Conservation (phyloP, 768 basidiomycete species). For the Suillus subluteus region DNA sequence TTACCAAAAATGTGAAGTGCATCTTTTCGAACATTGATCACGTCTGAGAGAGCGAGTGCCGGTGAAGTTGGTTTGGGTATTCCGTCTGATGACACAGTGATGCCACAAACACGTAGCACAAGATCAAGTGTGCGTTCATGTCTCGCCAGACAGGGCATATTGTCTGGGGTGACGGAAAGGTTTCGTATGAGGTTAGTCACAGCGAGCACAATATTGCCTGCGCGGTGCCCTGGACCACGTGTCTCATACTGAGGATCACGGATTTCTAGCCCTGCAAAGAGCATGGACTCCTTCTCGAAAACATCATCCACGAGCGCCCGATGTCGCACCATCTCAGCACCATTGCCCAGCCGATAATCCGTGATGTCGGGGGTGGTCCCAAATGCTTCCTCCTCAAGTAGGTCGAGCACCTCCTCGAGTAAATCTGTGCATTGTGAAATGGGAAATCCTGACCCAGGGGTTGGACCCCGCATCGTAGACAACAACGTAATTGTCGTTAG, state of each 20-base stretch:
- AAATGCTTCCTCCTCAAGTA: slow-evolving; percentile 84
- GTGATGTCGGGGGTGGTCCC: slow-evolving; percentile 43
- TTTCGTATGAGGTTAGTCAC: slow-evolving; percentile 86
- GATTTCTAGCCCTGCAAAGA: slow-evolving; percentile 58
- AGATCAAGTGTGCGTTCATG: slow-evolving; percentile 68
- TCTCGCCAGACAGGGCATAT: slow-evolving; percentile 64
- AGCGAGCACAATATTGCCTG: slow-evolving; percentile 64
- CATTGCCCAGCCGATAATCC: slow-evolving; percentile 31
- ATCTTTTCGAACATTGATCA: slow-evolving; percentile 78
- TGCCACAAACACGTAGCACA: slow-evolving; percentile 67
- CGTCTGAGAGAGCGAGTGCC: slow-evolving; percentile 69
- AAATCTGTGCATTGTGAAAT: slow-evolving; percentile 78
- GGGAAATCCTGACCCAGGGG: slow-evolving; percentile 64
- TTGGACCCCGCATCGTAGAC: slow-evolving; percentile 73
- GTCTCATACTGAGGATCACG: slow-evolving; percentile 27
- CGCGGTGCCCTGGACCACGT: slow-evolving; percentile 63
- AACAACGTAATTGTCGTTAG: slow-evolving; percentile 85
- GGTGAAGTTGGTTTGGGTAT: slow-evolving; percentile 50
- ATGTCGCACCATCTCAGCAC: slow-evolving; percentile 58
- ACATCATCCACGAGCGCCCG: slow-evolving; percentile 63
- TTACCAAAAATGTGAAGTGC: slow-evolving; percentile 69
- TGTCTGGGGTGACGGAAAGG: slow-evolving; percentile 75
- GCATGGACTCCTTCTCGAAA: slow-evolving; percentile 57
- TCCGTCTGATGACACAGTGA: slow-evolving; percentile 41
- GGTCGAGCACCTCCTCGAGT: slow-evolving; percentile 83